Evolutionary conservation across 176 grass and related monocot species (phyloP).

Genomic region (Paspalum vaginatum): DNA sequence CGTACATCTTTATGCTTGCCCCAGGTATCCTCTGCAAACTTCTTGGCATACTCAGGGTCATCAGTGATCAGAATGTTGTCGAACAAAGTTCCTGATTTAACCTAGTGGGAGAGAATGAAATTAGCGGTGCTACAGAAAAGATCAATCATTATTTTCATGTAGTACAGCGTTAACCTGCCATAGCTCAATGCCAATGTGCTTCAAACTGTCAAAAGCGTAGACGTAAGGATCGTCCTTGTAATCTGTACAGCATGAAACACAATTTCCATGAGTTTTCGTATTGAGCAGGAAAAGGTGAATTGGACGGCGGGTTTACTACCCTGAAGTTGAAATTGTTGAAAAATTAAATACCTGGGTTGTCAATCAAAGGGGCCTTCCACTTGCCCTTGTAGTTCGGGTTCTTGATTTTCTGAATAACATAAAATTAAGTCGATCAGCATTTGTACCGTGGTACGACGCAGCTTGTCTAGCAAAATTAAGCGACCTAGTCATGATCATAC

Average conservation of each 20-base stretch:
- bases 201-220: constrained; percentile 78
- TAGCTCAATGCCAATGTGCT: constrained; percentile 93
- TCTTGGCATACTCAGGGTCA: constrained; percentile 75
- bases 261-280: not conserved
- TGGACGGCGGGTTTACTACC: not conserved
- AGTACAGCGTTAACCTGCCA: constrained; percentile 62
- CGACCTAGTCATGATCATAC: constrained; percentile 31
- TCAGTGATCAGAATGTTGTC: constrained; percentile 86
- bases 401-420: constrained; percentile 62
- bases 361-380: constrained; percentile 79
- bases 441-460: not conserved
- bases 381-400: constrained; percentile 78
- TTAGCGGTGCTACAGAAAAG: not conserved
- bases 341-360: constrained; percentile 64
- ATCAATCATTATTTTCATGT: not conserved
- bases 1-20: constrained; percentile 80
- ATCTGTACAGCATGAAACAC: constrained; percentile 29
- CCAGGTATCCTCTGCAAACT: constrained; percentile 88
- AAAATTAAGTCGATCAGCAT: constrained; percentile 16
- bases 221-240: constrained; percentile 86
- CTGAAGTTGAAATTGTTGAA: not conserved
- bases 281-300: not conserved
- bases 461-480: not conserved
- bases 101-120: constrained; percentile 39
- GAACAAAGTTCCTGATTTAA: constrained; percentile 92